Evolutionary conservation across 2,329 filamentous ascomycete species (phyloP).

Genomic region (Taxawa tesnikishii): DNA sequence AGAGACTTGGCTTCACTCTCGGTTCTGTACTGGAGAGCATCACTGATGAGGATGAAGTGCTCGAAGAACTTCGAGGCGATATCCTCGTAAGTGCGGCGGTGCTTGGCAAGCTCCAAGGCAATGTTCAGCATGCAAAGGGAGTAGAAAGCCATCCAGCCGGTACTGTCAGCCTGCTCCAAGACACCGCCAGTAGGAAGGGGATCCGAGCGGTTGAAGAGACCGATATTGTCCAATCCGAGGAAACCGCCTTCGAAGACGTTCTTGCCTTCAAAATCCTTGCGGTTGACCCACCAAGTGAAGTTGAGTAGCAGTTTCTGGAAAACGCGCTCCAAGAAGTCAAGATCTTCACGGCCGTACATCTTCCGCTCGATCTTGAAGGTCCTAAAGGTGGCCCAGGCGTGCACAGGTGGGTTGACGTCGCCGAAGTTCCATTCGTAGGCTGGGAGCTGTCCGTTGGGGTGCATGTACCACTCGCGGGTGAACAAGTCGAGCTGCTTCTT

Average conservation of each 20-base stretch:
- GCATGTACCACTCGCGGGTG: conserved; percentile 97
- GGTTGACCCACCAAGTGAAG: conserved; percentile 99
- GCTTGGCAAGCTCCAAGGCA: conserved; percentile 85
- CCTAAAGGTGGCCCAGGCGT: conserved; percentile 91
- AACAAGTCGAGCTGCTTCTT: conserved; percentile 97
- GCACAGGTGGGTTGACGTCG: conserved; percentile 91
- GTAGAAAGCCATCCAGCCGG: conserved; percentile 98
- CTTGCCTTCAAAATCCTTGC: conserved; percentile 87
- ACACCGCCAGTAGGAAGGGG: conserved; percentile 86
- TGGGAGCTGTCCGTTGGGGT: conserved; percentile 88
- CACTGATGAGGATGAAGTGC: conserved; percentile 94
- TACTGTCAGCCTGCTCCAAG: conserved; percentile 92
- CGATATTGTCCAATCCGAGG: conserved; percentile 91
- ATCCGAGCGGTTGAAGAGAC: conserved; percentile 92
- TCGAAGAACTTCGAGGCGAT: conserved; percentile 98
- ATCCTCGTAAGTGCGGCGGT: conserved; percentile 89
- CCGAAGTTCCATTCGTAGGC: conserved; percentile 97
- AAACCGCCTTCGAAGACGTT: conserved; percentile 97
- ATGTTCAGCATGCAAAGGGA: conserved; percentile 96
- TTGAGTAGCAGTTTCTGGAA: conserved; percentile 94
- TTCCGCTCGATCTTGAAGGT: conserved; percentile 98
- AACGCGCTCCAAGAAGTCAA: conserved; percentile 90
- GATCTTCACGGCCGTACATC: conserved; percentile 85
- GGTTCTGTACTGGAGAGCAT: conserved; percentile 73
- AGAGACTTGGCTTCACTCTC: conserved; percentile 66